These are phyloP conservation scores for Spathaspora sp. DNA, from an alignment of 1,139 yeast genomes.

Conservation along the genomic window DNA sequence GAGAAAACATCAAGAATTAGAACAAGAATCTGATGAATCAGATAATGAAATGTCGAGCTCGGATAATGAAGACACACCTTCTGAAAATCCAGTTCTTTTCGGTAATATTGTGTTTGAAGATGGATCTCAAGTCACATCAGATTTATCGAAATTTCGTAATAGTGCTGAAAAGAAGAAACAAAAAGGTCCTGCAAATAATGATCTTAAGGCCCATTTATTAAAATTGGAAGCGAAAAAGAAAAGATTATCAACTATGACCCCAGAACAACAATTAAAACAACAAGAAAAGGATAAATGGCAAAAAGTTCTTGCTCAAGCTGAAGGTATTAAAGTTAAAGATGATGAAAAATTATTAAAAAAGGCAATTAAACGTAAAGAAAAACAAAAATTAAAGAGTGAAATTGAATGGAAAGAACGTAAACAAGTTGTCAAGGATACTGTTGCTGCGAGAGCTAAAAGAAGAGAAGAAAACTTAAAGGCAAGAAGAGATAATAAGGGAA, in stretches of 20 bases:
- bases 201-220: slow-evolving; percentile 77
- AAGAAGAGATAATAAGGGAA: slow-evolving; percentile 78
- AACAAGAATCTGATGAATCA: slow-evolving; percentile 34
- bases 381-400: slow-evolving; percentile 76
- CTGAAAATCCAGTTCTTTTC: slow-evolving; percentile 54
- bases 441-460: slow-evolving; percentile 74
- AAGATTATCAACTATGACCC: slow-evolving; percentile 58
- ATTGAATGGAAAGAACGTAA: slow-evolving; percentile 86
- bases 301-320: slow-evolving; percentile 79
- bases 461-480: slow-evolving; percentile 87
- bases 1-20: slow-evolving; percentile 39
- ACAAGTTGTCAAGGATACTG: slow-evolving; percentile 71
- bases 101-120: slow-evolving; percentile 83
- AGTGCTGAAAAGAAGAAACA: slow-evolving; percentile 51
- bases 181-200: slow-evolving; percentile 86
- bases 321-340: slow-evolving; percentile 85
- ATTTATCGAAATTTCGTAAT: slow-evolving; percentile 57
- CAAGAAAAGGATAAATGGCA: slow-evolving; percentile 84
- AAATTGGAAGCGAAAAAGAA: slow-evolving; percentile 73
- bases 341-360: slow-evolving; percentile 86
- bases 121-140: slow-evolving; percentile 80
- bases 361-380: slow-evolving; percentile 80
- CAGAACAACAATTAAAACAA: slow-evolving; percentile 58
- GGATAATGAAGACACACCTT: slow-evolving; percentile 33
- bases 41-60: slow-evolving; percentile 40